Percentiles rank a stretch among this genome's conserved stretches.
Evolutionary conservation across 805 yeast genomes (phyloP).

Genomic region (Candida suzukii): DNA sequence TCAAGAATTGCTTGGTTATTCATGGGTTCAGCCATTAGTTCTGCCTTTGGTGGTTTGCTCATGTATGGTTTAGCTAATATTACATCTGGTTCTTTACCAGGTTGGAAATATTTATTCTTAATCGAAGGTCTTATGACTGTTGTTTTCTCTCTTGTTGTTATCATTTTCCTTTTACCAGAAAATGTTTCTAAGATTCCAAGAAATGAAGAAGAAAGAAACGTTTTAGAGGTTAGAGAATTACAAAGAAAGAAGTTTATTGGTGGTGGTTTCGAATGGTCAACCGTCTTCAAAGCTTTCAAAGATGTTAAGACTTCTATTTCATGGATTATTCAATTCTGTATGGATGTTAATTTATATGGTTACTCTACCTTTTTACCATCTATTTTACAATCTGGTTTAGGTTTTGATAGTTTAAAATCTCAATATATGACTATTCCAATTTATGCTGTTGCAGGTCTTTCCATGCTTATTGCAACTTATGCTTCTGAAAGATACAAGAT

Average conservation of each 20-base stretch:
- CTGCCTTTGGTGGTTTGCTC: conserved; percentile 14
- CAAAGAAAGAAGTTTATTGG: conserved; percentile 4
- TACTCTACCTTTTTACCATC: conserved; percentile 12
- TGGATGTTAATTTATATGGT: conserved; percentile 9
- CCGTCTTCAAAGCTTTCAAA: conserved; percentile 2
- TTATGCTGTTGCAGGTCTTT: conserved; percentile 11
- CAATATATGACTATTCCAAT: conserved; percentile 14
- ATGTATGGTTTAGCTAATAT: conserved; percentile 13
- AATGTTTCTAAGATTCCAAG: conserved; percentile 29
- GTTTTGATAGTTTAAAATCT: conserved; percentile 9
- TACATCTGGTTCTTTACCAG: conserved; percentile 5
- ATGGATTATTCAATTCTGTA: conserved; percentile 8
- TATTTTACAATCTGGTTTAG: conserved; percentile 13
- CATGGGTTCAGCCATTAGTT: conserved; percentile 10
- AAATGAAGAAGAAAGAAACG: conserved; percentile 23
- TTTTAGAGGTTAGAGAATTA: conserved; percentile 10
- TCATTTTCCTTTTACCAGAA: conserved; percentile 10
- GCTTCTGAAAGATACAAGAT: conserved; percentile 9
- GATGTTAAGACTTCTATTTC: conserved; percentile 10
- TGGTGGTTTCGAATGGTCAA: conserved; percentile 6
- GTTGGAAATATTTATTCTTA: conserved; percentile 26
- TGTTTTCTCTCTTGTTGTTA: conserved; percentile 24
- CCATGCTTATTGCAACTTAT: conserved; percentile 3
- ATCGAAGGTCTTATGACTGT: conserved; percentile 25
- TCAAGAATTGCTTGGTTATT: conserved; percentile 11